phyloP scores from a whole-genome alignment of 768 basidiomycete genomes.

The Pholiota molesta region DNA sequence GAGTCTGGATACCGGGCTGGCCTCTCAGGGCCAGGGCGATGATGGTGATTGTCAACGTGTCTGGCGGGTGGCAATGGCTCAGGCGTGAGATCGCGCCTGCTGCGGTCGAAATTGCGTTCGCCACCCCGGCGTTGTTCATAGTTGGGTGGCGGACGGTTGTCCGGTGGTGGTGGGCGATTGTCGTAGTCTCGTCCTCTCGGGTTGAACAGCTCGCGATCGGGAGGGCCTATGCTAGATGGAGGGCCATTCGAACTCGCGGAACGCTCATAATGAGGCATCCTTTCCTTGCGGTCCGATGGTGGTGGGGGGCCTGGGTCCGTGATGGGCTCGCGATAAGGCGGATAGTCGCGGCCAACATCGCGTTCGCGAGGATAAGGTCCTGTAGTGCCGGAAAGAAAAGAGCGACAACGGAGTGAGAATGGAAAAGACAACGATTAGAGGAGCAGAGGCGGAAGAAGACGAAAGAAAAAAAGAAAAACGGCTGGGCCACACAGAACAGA shows the following conservation, averaged over 20 bases:
- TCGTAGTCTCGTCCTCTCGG: conserved; percentile 6
- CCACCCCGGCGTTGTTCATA: conserved; percentile 5
- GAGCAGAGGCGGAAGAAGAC: conserved; percentile 37
- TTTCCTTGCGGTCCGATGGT: conserved; percentile 13
- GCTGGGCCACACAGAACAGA: conserved; percentile 43
- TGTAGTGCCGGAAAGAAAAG: conserved; percentile 43
- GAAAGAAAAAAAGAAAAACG: conserved; percentile 38
- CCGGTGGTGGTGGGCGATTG: background rate
- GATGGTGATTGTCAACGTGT: background rate
- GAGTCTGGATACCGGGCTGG: conserved; percentile 2
- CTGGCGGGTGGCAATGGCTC: background rate
- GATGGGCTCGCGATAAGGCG: conserved; percentile 20
- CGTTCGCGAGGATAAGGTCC: conserved; percentile 47
- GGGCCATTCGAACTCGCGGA: conserved; percentile 9
- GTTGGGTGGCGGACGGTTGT: background rate
- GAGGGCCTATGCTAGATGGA: conserved; percentile 8
- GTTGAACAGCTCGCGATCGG: conserved; percentile 9
- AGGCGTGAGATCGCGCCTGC: background rate
- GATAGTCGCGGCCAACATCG: conserved; percentile 23
- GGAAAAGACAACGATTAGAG: conserved; percentile 35
- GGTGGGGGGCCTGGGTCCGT: conserved; percentile 7
- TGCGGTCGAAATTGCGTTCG: conserved; percentile 4
- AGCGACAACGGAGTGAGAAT: conserved; percentile 38
- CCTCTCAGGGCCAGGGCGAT: background rate
- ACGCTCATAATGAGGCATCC: conserved; percentile 30